Evolutionary conservation across 2,329 filamentous ascomycete species (phyloP).

Genomic region (Scolecobasidium constrictum): DNA sequence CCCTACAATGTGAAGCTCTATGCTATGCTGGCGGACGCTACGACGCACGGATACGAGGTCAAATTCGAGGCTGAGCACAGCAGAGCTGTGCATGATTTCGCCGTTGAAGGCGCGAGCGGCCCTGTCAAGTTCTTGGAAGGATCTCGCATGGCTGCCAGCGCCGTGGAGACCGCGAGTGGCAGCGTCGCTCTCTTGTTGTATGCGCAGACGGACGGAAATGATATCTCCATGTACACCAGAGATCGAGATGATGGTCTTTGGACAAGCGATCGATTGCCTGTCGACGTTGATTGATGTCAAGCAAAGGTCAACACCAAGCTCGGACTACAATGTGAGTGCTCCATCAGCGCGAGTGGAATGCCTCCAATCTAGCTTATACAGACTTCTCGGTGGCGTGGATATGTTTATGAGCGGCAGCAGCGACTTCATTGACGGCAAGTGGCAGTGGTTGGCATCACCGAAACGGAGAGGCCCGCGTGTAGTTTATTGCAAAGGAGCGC

Average conservation of each 20-base stretch:
- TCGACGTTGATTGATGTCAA: background rate
- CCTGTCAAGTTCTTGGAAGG: background rate
- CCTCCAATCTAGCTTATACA: no score
- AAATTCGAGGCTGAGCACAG: background rate
- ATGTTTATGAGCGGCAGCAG: no score
- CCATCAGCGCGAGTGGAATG: no score
- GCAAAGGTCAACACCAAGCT: no score
- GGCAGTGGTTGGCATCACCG: no score
- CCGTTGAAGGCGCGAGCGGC: background rate
- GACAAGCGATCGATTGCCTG: background rate
- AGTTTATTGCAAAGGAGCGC: no score
- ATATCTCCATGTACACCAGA: slow-evolving; percentile 1
- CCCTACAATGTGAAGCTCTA: background rate
- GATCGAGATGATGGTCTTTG: background rate
- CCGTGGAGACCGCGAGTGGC: background rate
- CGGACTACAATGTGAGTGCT: no score
- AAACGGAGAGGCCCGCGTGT: no score
- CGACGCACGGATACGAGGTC: slow-evolving; percentile 5
- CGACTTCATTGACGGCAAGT: no score
- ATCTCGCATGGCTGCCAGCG: background rate
- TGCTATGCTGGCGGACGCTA: background rate
- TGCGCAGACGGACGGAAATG: background rate
- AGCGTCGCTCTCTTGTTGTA: background rate
- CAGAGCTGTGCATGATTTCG: background rate
- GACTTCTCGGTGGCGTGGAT: no score